Conservation (phyloP, 106 monocot species). For the Dioscorea zingiberensis region DNA sequence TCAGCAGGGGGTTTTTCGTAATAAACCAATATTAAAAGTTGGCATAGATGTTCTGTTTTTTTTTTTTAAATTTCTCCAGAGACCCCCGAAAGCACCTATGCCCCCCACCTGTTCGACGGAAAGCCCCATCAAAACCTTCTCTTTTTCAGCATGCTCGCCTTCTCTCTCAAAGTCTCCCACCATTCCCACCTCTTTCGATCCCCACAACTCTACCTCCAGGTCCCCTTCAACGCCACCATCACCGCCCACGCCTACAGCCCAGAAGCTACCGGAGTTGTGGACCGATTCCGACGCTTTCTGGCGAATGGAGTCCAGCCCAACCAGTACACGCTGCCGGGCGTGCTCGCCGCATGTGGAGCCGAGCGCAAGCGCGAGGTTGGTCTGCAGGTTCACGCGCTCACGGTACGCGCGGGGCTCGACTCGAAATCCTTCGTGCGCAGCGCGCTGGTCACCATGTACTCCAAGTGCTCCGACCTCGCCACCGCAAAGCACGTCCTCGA, state of each 20-base stretch:
- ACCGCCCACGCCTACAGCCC: constrained; percentile 6
- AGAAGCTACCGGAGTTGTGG: too few relatives aligned
- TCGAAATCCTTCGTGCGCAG: constrained; percentile 34
- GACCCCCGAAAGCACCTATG: not conserved
- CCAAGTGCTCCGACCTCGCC: constrained; percentile 21
- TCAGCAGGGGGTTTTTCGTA: too few relatives aligned
- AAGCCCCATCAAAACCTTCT: not conserved
- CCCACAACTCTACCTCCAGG: too few relatives aligned
- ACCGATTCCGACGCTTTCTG: too few relatives aligned
- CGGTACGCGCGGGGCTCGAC: constrained; percentile 29
- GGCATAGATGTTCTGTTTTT: too few relatives aligned
- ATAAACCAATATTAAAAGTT: too few relatives aligned
- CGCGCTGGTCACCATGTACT: constrained; percentile 40
- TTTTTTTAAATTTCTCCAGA: too few relatives aligned
- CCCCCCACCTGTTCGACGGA: not conserved
- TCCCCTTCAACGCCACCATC: not conserved
- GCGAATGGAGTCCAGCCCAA: constrained; percentile 16
- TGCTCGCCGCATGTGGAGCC: constrained; percentile 25
- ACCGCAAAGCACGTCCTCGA: constrained; percentile 21
- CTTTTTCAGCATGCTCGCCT: not conserved
- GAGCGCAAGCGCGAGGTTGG: constrained; percentile 16
- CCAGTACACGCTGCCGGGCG: constrained; percentile 38
- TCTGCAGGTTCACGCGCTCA: constrained; percentile 30
- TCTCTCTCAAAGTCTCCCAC: not conserved
- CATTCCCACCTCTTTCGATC: too few relatives aligned